Evolutionary conservation across 164 flowering plant species (phyloP), one percentile per base, ranked within the genome.

Genomic region (Echeveria elegans): DNA sequence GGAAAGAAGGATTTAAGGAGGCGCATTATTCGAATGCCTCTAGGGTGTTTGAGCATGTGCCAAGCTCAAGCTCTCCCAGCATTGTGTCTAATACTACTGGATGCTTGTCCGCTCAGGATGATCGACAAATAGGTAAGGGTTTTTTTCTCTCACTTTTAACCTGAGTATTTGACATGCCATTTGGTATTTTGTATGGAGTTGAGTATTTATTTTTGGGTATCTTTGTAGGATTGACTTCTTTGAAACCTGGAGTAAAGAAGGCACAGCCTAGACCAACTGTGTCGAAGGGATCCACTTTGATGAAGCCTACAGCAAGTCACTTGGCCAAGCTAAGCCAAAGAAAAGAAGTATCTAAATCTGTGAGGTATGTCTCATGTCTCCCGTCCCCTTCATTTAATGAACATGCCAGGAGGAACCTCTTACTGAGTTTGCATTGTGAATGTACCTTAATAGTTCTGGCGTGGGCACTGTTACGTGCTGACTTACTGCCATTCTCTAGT

Each of bases 251-350:
- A 75, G 63, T 72, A 63, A 66, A 63, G 61, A 78, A 77, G 75
- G 78, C 60, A n/a, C n/a, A n/a, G 76, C 72, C 81, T 48, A 70
- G 71, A n/a, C n/a, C n/a, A n/a, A n/a, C n/a, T 70, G 38, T 72
- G 8, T 56, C 78, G 24, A 84, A 80, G 78, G 72, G 76, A 66
- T 86, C 94, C 58, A 87, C 89, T 71, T 80, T 89, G 34, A 92
- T 87, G 96, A 89, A 82, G 69, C 98, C 98, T 56, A 92, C 98
- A 23, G 95, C 90, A 16, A 88, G 96, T 77, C 83, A 84, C 34
- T 74, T 92, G 78, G 98, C 98, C 67, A 92, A 88, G 80, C 90
- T 84, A 79, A 85, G 75, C 66, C 75, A 67, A 43, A 72, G 72
- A 26, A 71, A n/a, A 66, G 76, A 78, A 67, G 69, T 72, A 28